These are phyloP conservation scores for Pleurotus platypus DNA, from an alignment of 768 basidiomycete genomes.

Conservation along the genomic window DNA sequence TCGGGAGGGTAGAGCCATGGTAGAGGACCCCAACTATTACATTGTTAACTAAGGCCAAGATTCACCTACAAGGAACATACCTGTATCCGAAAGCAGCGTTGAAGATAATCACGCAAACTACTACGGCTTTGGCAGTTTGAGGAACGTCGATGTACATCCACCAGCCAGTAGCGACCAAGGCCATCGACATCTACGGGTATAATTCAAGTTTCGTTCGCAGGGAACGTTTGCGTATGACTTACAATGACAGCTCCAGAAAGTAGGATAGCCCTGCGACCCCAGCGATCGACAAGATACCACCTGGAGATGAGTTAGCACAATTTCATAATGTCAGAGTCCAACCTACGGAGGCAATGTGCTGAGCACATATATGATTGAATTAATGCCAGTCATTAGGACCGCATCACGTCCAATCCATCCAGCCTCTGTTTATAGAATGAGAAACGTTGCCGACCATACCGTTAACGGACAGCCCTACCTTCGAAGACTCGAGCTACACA, in stretches of 20 bases:
- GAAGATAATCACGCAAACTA: slow-evolving; percentile 84
- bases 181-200: slow-evolving; percentile 65
- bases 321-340: not conserved
- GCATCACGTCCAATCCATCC: slow-evolving; percentile 95
- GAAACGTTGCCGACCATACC: not conserved
- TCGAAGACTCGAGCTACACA: slow-evolving; percentile 82
- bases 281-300: slow-evolving; percentile 92
- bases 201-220: not conserved
- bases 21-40: slow-evolving; percentile 74
- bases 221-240: slow-evolving; percentile 19
- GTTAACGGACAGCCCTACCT: slow-evolving; percentile 39
- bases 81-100: slow-evolving; percentile 94
- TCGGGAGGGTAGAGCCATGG: slow-evolving; percentile 90
- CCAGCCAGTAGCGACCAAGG: slow-evolving; percentile 81
- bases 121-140: slow-evolving; percentile 83
- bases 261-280: slow-evolving; percentile 85
- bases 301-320: slow-evolving; percentile 32
- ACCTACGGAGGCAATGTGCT: slow-evolving; percentile 82
- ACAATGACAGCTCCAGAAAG: slow-evolving; percentile 82
- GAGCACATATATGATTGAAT: slow-evolving; percentile 75
- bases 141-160: slow-evolving; percentile 92
- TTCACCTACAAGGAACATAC: slow-evolving; percentile 23
- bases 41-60: not conserved
- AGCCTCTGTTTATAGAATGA: slow-evolving; percentile 54
- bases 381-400: slow-evolving; percentile 94